These are phyloP conservation scores for Ceratobasidium sp. DNA, from an alignment of 1,284 basidiomycete genomes.

Conservation along the genomic window DNA sequence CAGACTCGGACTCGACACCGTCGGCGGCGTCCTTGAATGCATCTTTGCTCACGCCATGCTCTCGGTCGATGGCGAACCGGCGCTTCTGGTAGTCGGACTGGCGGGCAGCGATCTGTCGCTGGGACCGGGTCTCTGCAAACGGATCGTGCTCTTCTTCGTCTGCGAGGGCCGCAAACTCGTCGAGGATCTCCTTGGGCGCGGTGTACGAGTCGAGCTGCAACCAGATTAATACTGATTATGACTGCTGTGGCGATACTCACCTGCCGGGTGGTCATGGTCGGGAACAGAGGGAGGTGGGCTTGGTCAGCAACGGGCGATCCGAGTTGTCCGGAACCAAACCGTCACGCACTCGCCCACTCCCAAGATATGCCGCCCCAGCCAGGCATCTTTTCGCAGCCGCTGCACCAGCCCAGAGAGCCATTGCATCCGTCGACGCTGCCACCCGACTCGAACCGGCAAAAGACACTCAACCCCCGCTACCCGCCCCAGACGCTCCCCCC, in stretches of 20 bases:
- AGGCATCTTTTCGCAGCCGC: conserved; percentile 23
- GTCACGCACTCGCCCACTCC: not conserved
- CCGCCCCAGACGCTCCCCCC: conserved; percentile 5
- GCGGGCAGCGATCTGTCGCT: conserved; percentile 91
- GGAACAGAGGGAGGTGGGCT: conserved; percentile 16
- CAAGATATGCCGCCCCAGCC: conserved; percentile 35
- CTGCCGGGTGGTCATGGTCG: conserved; percentile 39
- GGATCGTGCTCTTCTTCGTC: conserved; percentile 93
- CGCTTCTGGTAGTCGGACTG: conserved; percentile 97
- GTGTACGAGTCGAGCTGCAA: conserved; percentile 88
- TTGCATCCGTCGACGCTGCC: conserved; percentile 35
- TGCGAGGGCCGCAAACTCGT: conserved; percentile 92
- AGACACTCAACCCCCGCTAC: conserved; percentile 26
- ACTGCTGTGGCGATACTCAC: not conserved
- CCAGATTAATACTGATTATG: too few relatives aligned
- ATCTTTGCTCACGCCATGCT: conserved; percentile 63
- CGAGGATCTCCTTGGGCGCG: conserved; percentile 90
- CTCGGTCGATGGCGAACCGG: conserved; percentile 76
- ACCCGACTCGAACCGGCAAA: conserved; percentile 24
- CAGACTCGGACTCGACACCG: conserved; percentile 69
- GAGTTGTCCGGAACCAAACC: conserved; percentile 30
- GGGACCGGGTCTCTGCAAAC: conserved; percentile 89
- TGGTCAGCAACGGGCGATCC: conserved; percentile 14
- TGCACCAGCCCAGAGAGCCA: conserved; percentile 1
- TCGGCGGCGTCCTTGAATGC: conserved; percentile 73